phyloP scores from a whole-genome alignment of 495 filamentous ascomycete genomes.

The Geopyxis carbonaria region DNA sequence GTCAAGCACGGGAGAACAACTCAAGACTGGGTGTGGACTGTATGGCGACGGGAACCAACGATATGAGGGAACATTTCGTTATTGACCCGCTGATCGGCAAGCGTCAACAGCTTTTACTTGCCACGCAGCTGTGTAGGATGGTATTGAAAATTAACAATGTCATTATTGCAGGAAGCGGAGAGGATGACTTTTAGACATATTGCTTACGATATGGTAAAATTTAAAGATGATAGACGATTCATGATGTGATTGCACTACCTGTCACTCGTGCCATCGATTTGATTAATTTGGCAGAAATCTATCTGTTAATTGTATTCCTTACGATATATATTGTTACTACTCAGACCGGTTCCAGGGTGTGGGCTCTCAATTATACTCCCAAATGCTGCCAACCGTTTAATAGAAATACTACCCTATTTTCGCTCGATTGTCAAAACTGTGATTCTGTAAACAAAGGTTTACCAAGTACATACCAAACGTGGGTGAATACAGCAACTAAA shows the following conservation, averaged over 20 bases:
- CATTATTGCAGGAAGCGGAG: constrained; percentile 81
- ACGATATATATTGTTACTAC: too few relatives aligned
- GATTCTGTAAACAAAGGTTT: too few relatives aligned
- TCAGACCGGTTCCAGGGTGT: too few relatives aligned
- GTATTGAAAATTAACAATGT: constrained; percentile 97
- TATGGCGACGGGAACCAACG: constrained; percentile 84
- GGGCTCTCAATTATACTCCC: too few relatives aligned
- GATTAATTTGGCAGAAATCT: neutral
- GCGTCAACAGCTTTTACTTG: constrained; percentile 85
- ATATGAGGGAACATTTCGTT: constrained; percentile 94
- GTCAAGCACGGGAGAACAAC: constrained; percentile 83
- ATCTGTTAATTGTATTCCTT: neutral
- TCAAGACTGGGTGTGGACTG: constrained; percentile 84
- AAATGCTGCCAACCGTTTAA: too few relatives aligned
- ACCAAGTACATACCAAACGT: too few relatives aligned
- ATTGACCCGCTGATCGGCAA: constrained; percentile 97
- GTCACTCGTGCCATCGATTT: neutral
- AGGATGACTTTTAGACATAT: constrained; percentile 65
- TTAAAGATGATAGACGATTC: neutral
- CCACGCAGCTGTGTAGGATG: constrained; percentile 96
- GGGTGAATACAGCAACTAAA: too few relatives aligned
- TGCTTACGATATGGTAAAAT: neutral
- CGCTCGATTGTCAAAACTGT: too few relatives aligned
- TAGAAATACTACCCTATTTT: too few relatives aligned
- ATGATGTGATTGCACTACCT: neutral